Base-by-base conservation (phyloP, 306 rosid genomes). In the Sophora flavescens region DNA sequence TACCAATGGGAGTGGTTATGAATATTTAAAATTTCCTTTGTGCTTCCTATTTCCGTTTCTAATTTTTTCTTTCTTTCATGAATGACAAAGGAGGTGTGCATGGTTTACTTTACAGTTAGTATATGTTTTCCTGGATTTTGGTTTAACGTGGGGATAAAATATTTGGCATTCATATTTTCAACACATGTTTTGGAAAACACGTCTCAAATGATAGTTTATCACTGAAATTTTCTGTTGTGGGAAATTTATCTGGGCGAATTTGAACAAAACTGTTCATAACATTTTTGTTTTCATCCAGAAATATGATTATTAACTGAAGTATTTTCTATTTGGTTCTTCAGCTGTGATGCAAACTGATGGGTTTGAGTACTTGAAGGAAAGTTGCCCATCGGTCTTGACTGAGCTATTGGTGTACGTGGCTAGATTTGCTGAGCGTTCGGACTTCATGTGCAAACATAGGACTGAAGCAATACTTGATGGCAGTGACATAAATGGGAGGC, bases 291-390 rank as follows among this genome's bases (percentile, higher is more conserved):
- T 63, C 56, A 72, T 68, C 52, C 28, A 13, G 15, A 50, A 28
- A 6, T 18, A 6, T 35, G n/a, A 63, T 52, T 59, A n/a, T 74
- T 62, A 12, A 68, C 71, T 62, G 42, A 68, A 14, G 59, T 50
- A n/a, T 45, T 36, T 76, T 74, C 4, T 39, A 28, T 6, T 39
- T 63, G 59, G 16, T 74, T 67, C 53, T 48, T 72, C 85, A 93
- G 98, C 91, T 82, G 96, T 93, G 79, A 93, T 93, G 96, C 90
- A 89, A 75, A 91, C 98, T 9, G 98, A 91, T 76, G 98, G 98
- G 38, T 93, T 89, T 70, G 92, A 86, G 74, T 89, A 93, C 86
- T 88, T 93, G 89, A 93, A 84, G 91, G 89, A 89, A 82, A 93
- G 98, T 70, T 93, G 98, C 76, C 96, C 96, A 0, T 68, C 93